These are phyloP conservation scores for Candida vaughaniae DNA, from an alignment of 805 yeast genomes.

Conservation along the genomic window DNA sequence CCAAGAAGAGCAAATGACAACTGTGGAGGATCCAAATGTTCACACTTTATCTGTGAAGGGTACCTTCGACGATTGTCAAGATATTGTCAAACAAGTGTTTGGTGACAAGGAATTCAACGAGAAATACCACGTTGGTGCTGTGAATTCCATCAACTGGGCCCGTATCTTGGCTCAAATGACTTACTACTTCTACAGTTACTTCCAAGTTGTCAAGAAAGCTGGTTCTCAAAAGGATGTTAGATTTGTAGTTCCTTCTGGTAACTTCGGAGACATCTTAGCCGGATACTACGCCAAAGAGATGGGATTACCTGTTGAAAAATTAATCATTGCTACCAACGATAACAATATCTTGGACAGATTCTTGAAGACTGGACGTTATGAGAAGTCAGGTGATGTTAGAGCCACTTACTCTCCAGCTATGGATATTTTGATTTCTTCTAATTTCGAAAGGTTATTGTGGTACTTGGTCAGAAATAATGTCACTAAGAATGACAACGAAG, in stretches of 20 bases:
- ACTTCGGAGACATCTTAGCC: slow-evolving; percentile 97
- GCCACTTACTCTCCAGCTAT: slow-evolving; percentile 96
- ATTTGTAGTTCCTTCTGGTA: slow-evolving; percentile 95
- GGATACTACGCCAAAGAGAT: slow-evolving; percentile 92
- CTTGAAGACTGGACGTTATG: slow-evolving; percentile 81
- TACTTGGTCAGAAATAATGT: slow-evolving; percentile 76
- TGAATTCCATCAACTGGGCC: slow-evolving; percentile 98
- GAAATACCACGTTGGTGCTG: slow-evolving; percentile 94
- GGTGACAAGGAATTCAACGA: slow-evolving; percentile 86
- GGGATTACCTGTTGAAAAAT: slow-evolving; percentile 88
- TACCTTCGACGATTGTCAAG: slow-evolving; percentile 98
- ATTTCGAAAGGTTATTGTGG: slow-evolving; percentile 96
- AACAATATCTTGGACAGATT: slow-evolving; percentile 95
- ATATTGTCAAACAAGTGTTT: slow-evolving; percentile 88
- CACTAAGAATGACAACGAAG: slow-evolving; percentile 54
- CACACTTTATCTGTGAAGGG: slow-evolving; percentile 95
- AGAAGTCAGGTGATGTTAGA: slow-evolving; percentile 69
- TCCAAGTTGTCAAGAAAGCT: slow-evolving; percentile 53
- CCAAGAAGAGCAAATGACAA: slow-evolving; percentile 98
- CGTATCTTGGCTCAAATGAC: slow-evolving; percentile 97
- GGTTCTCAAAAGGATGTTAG: slow-evolving; percentile 48
- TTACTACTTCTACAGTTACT: slow-evolving; percentile 90
- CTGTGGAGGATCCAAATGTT: slow-evolving; percentile 88
- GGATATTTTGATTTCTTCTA: slow-evolving; percentile 95
- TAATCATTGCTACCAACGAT: slow-evolving; percentile 93